Evolutionary conservation across 2,329 filamentous ascomycete species (phyloP).

Genomic region (Pyrenophora seminiperda): DNA sequence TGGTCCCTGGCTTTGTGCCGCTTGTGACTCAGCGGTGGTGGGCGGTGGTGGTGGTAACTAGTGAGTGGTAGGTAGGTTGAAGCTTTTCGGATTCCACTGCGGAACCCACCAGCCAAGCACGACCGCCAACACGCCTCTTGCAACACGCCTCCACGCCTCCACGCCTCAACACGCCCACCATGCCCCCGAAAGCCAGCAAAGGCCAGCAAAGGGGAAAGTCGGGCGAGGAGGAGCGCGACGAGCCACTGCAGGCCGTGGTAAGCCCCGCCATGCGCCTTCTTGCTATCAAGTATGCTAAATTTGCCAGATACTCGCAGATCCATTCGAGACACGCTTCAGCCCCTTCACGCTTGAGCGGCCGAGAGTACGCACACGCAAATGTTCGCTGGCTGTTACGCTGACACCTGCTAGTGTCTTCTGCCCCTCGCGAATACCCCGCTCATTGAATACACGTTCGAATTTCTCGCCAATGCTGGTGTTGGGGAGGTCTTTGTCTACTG

Average conservation of each 20-base stretch:
- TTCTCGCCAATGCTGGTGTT: slow-evolving; percentile 93
- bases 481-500: slow-evolving; percentile 93
- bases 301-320: slow-evolving; percentile 82
- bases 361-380: slow-evolving; percentile 63
- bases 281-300: slow-evolving; percentile 22
- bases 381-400: slow-evolving; percentile 19
- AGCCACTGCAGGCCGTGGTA: slow-evolving; percentile 67
- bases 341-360: slow-evolving; percentile 89
- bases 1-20: slow-evolving; percentile 11
- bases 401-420: slow-evolving; percentile 73
- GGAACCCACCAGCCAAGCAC: slow-evolving; percentile 18
- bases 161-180: slow-evolving; percentile 49
- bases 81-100: slow-evolving; percentile 14
- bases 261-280: slow-evolving; percentile 33
- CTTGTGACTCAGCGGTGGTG: slow-evolving; percentile 25
- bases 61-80: slow-evolving; percentile 14
- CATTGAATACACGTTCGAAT: slow-evolving; percentile 97
- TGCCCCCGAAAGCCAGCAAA: slow-evolving; percentile 58
- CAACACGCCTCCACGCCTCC: slow-evolving; percentile 1
- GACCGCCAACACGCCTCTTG: slow-evolving; percentile 16
- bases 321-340: slow-evolving; percentile 88
- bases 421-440: slow-evolving; percentile 91
- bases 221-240: slow-evolving; percentile 63
- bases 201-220: slow-evolving; percentile 47
- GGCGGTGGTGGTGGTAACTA: too few relatives aligned